Percentiles rank a stretch among this genome's conserved stretches.
These are phyloP conservation scores for Xylaria intraflava DNA, from an alignment of 495 filamentous ascomycete genomes.

Conservation along the genomic window DNA sequence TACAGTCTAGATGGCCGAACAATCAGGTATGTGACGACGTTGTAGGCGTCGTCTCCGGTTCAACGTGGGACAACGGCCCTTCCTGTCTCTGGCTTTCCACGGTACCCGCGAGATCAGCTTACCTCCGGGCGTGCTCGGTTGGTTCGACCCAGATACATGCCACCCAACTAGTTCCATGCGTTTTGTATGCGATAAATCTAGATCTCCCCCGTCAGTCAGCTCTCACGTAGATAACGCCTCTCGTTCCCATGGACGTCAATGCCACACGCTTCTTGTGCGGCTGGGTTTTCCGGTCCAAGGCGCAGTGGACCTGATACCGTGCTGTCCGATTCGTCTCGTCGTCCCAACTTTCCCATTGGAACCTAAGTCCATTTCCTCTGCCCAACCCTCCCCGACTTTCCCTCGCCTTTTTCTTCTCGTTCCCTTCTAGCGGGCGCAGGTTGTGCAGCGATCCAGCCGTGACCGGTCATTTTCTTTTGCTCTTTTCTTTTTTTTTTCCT, in stretches of 20 bases:
- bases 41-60: too few relatives aligned
- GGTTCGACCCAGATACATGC: too few relatives aligned
- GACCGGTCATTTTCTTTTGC: conserved; percentile 7
- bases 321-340: conserved; percentile 6
- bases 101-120: too few relatives aligned
- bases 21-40: too few relatives aligned
- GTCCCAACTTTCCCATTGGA: background rate
- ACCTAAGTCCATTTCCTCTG: conserved; percentile 1
- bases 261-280: conserved; percentile 8
- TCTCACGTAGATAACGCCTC: background rate
- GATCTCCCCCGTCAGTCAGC: background rate
- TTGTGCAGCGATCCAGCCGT: conserved; percentile 10
- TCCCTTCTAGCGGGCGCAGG: background rate
- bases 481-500: background rate
- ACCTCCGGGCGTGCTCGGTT: too few relatives aligned
- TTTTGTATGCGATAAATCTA: conserved; percentile 1
- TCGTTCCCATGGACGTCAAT: conserved; percentile 12
- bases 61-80: too few relatives aligned
- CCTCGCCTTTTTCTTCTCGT: background rate
- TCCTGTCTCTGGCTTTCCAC: too few relatives aligned
- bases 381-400: background rate
- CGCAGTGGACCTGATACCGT: conserved; percentile 2
- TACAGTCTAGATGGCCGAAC: conserved; percentile 9
- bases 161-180: too few relatives aligned
- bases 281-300: conserved; percentile 6